Percentiles rank a stretch among this genome's conserved stretches.
These are phyloP conservation scores for Torulaspora quercuum DNA, from an alignment of 805 yeast species.

Conservation along the genomic window DNA sequence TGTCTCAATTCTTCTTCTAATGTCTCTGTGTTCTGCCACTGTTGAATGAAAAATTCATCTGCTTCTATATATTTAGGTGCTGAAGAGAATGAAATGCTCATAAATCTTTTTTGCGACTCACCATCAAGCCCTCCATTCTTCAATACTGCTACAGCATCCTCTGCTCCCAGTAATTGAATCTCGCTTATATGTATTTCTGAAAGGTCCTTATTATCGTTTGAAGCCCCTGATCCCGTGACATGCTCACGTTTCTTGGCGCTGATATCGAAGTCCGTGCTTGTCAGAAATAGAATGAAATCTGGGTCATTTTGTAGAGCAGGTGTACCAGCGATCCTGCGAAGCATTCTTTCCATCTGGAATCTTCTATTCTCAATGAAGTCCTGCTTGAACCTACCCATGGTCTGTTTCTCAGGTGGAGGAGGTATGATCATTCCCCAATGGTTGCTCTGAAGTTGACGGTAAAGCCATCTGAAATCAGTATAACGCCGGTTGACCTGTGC, in stretches of 20 bases:
- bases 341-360: slow-evolving; percentile 80
- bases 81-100: slow-evolving; percentile 63
- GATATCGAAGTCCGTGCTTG: slow-evolving; percentile 62
- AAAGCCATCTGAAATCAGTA: slow-evolving; percentile 90
- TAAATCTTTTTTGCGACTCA: slow-evolving; percentile 64
- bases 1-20: slow-evolving; percentile 70
- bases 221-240: slow-evolving; percentile 52
- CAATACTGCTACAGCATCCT: slow-evolving; percentile 31
- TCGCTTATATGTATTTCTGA: slow-evolving; percentile 37
- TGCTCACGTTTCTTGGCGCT: slow-evolving; percentile 71
- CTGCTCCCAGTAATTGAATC: slow-evolving; percentile 31
- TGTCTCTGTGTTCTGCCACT: slow-evolving; percentile 63
- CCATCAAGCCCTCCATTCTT: slow-evolving; percentile 36
- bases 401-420: slow-evolving; percentile 94
- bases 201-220: slow-evolving; percentile 40
- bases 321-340: slow-evolving; percentile 60
- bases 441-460: slow-evolving; percentile 77
- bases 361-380: slow-evolving; percentile 86
- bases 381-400: slow-evolving; percentile 86
- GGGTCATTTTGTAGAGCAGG: slow-evolving; percentile 60
- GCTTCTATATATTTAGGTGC: slow-evolving; percentile 68
- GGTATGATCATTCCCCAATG: slow-evolving; percentile 92
- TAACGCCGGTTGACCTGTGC: slow-evolving; percentile 76
- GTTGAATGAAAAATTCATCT: slow-evolving; percentile 71
- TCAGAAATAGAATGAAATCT: slow-evolving; percentile 75